Evolutionary conservation across 2,329 filamentous ascomycete species (phyloP).

Genomic region (Fusarium multiceps): DNA sequence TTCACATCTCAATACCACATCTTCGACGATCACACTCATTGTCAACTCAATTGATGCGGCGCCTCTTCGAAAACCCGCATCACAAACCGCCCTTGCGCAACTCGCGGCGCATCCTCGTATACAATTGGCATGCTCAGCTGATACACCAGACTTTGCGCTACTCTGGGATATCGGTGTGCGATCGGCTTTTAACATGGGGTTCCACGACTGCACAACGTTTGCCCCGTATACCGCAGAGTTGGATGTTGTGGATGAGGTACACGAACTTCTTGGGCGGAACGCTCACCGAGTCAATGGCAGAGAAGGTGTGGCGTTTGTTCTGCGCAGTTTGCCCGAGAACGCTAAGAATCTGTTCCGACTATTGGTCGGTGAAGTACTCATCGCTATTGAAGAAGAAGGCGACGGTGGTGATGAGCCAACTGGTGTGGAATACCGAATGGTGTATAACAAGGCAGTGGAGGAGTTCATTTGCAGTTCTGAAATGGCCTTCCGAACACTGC

Average conservation of each 20-base stretch:
- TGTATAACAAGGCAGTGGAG: slow-evolving; percentile 96
- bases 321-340: slow-evolving; percentile 91
- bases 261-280: slow-evolving; percentile 84
- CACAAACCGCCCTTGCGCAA: slow-evolving; percentile 79
- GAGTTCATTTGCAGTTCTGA: slow-evolving; percentile 98
- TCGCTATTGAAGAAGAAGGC: slow-evolving; percentile 72
- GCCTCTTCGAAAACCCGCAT: slow-evolving; percentile 75
- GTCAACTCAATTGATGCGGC: slow-evolving; percentile 89
- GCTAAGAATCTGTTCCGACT: slow-evolving; percentile 88
- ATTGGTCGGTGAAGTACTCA: slow-evolving; percentile 84
- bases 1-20: slow-evolving; percentile 62
- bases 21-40: slow-evolving; percentile 70
- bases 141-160: slow-evolving; percentile 87
- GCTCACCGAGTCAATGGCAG: slow-evolving; percentile 84
- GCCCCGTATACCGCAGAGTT: slow-evolving; percentile 76
- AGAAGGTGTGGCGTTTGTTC: slow-evolving; percentile 90
- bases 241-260: slow-evolving; percentile 89
- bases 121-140: slow-evolving; percentile 81
- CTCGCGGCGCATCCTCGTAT: slow-evolving; percentile 80
- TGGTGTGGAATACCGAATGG: slow-evolving; percentile 87
- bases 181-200: slow-evolving; percentile 84
- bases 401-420: slow-evolving; percentile 63
- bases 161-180: slow-evolving; percentile 92
- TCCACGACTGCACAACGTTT: slow-evolving; percentile 96
- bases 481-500: slow-evolving; percentile 90